A percentile compares a stretch with the other conserved stretches of the same genome.
Conservation (phyloP, 1,139 yeast species). For the Candida albicans region DNA sequence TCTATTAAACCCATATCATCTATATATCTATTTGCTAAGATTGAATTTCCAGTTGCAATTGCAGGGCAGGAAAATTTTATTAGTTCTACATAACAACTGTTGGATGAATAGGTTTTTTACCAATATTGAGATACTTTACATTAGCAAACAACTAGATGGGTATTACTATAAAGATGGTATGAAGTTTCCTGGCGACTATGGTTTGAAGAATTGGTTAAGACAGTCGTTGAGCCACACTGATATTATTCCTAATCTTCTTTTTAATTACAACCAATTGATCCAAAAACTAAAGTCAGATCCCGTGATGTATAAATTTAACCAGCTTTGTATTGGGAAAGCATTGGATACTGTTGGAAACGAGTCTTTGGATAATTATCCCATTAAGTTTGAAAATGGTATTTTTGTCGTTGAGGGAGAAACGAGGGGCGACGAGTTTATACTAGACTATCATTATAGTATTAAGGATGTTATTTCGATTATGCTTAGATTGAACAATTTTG, state of each 20-base stretch:
- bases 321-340: slow-evolving; percentile 6
- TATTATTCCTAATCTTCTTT: slow-evolving; percentile 6
- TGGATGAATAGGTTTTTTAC: slow-evolving; percentile 13
- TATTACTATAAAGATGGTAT: slow-evolving; percentile 10
- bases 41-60: slow-evolving; percentile 13
- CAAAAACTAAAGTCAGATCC: slow-evolving; percentile 8
- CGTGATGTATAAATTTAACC: slow-evolving; percentile 8
- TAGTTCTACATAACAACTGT: slow-evolving; percentile 12
- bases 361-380: background rate
- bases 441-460: slow-evolving; percentile 12
- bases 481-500: slow-evolving; percentile 2
- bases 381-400: background rate
- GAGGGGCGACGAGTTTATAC: background rate
- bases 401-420: slow-evolving; percentile 2
- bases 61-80: slow-evolving; percentile 10
- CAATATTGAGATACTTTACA: slow-evolving; percentile 19
- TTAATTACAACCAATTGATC: slow-evolving; percentile 6
- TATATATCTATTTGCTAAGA: slow-evolving; percentile 11
- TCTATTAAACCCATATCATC: slow-evolving; percentile 13
- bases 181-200: slow-evolving; percentile 24
- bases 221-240: slow-evolving; percentile 3
- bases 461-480: slow-evolving; percentile 7
- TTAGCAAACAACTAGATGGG: slow-evolving; percentile 19
- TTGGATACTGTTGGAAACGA: background rate
- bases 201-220: slow-evolving; percentile 20